Conservation (phyloP, 2,329 filamentous ascomycete species). For the Scytalidium sp. region DNA sequence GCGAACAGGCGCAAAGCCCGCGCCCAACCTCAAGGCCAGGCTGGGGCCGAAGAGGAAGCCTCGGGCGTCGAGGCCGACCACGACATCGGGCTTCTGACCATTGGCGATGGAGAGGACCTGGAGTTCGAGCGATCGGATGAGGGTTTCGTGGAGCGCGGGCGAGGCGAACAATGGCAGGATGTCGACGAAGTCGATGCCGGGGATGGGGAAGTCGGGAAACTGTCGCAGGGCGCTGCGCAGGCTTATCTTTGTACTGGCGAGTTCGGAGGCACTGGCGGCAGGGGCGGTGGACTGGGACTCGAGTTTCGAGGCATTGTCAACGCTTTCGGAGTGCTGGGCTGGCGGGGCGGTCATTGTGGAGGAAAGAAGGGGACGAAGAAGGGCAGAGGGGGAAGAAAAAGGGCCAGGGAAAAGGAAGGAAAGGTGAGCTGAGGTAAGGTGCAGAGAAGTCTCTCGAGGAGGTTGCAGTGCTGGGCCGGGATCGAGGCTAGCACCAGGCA, state of each 20-base stretch:
- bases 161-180: constrained; percentile 95
- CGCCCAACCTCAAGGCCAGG: constrained; percentile 77
- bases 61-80: constrained; percentile 89
- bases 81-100: constrained; percentile 71
- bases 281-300: constrained; percentile 26
- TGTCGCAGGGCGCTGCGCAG: constrained; percentile 74
- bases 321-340: constrained; percentile 10
- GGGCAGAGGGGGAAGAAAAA: not conserved
- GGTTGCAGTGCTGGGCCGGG: not conserved
- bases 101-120: constrained; percentile 67
- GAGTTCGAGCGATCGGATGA: constrained; percentile 82
- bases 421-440: not conserved
- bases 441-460: not conserved
- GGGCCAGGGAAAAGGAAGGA: not conserved
- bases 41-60: constrained; percentile 95
- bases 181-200: constrained; percentile 94
- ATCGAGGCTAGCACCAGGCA: not conserved
- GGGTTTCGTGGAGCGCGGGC: constrained; percentile 66
- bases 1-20: constrained; percentile 87
- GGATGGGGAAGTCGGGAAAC: constrained; percentile 87
- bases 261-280: constrained; percentile 24
- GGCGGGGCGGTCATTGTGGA: constrained; percentile 22
- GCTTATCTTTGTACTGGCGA: constrained; percentile 57
- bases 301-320: constrained; percentile 27
- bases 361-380: not conserved